Evolutionary conservation across 768 basidiomycete species (phyloP), one percentile per base, ranked within the genome.

Genomic region (Boletus rubropictus): DNA sequence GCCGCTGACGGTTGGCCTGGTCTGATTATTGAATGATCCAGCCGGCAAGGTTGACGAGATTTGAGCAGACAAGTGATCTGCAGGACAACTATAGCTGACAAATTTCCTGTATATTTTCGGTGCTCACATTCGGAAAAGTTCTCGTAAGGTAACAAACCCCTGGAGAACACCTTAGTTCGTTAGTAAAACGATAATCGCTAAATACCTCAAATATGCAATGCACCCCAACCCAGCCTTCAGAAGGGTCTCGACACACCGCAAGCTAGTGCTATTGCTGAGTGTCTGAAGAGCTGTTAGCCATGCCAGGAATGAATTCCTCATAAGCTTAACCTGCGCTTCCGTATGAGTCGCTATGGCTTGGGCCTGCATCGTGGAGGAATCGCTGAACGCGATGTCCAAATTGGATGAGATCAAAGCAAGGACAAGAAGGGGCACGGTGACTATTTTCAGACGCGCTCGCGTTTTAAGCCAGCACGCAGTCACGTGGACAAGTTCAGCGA

Each of bases 111-210:
- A 9, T 21, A 11, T 7, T 12, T n/a, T 48, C 4, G 22, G 17
- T 20, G 49, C 66, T 42, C 51, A 84, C 86, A 81, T 62, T 81
- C 76, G 10, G 75, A 74, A 58, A 89, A 90, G 59, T 89, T 89
- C 44, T 89, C 88, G 34, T 81, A 80, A 6, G 88, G 88, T 8
- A 90, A 73, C 8, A 90, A 63, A 56, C 86, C 83, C 59, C 87
- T 89, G 43, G 46, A 27, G 25, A 48, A 39, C 39, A 34, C 52
- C 18, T 58, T 42, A 49, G 54, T 45, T 9, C 17, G 47, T 10
- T 25, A 24, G 11, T 15, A 29, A 36, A 39, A 12, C 8, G 17
- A 17, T 11, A 10, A 18, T 17, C 14, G 14, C 12, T 3, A 36
- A 49, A 27, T 53, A 81, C 87, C 87, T 79, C 48, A 90, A 66